phyloP scores from a whole-genome alignment of 306 rosid genomes.

The Nissolia schottii region DNA sequence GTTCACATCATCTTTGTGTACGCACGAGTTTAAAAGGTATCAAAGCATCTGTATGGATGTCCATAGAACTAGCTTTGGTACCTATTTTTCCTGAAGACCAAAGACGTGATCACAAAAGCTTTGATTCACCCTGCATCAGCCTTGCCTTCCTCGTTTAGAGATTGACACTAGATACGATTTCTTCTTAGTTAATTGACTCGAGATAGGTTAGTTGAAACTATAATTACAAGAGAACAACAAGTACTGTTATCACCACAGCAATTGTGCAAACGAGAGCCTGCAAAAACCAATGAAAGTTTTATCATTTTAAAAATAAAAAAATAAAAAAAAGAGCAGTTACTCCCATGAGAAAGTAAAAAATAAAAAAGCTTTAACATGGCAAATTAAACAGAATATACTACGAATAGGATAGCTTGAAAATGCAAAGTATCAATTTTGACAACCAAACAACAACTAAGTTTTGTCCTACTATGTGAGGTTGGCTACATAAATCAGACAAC shows the following conservation, averaged over 20 bases:
- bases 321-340: neutral
- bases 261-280: constrained; percentile 67
- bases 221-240: constrained; percentile 28
- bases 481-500: no score
- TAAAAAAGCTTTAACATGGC: neutral
- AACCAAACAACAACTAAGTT: no score
- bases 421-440: neutral
- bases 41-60: constrained; percentile 5
- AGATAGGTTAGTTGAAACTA: constrained; percentile 15
- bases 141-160: constrained; percentile 16
- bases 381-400: neutral
- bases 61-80: neutral
- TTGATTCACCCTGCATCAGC: neutral
- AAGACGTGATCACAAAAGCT: neutral
- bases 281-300: constrained; percentile 16
- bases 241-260: constrained; percentile 34
- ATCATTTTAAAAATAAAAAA: constrained; percentile 9
- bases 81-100: neutral
- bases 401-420: neutral
- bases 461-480: no score
- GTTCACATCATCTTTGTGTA: constrained; percentile 3
- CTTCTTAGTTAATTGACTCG: constrained; percentile 5
- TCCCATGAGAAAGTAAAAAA: neutral
- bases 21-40: constrained; percentile 8
- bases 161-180: neutral